Conservation (phyloP, 371 early-diverging fungal species). For the Mucor circinelloides region DNA sequence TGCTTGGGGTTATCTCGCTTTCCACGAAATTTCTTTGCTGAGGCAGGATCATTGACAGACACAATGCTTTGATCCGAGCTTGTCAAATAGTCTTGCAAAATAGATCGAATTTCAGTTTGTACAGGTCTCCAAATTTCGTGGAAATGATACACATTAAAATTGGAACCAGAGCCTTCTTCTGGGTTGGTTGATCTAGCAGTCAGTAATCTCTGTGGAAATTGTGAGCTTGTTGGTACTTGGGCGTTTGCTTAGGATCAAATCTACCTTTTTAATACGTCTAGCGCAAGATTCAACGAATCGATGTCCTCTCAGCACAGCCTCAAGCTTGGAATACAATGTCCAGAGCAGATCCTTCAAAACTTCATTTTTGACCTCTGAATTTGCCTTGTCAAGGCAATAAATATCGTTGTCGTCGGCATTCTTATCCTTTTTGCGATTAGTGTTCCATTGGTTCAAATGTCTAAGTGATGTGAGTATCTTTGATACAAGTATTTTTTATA, state of each 20-base stretch:
- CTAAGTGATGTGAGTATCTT: neutral
- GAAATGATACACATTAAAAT: slow-evolving; percentile 48
- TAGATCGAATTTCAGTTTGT: slow-evolving; percentile 71
- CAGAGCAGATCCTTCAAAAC: slow-evolving; percentile 81
- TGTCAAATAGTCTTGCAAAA: slow-evolving; percentile 75
- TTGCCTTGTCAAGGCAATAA: slow-evolving; percentile 52
- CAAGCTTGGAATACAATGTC: slow-evolving; percentile 82
- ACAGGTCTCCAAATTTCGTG: slow-evolving; percentile 71
- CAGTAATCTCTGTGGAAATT: slow-evolving; percentile 22
- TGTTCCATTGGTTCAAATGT: slow-evolving; percentile 8
- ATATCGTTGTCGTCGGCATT: slow-evolving; percentile 39
- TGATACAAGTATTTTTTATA: neutral
- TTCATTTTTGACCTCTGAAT: slow-evolving; percentile 62
- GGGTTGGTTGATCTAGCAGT: slow-evolving; percentile 10
- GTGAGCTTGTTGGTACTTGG: too few species aligned
- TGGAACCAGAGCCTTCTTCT: slow-evolving; percentile 27
- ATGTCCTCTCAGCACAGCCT: slow-evolving; percentile 83
- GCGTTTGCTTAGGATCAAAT: too few species aligned
- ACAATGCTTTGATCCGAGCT: slow-evolving; percentile 52
- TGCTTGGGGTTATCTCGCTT: slow-evolving; percentile 39
- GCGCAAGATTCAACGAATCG: slow-evolving; percentile 65
- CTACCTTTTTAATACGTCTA: slow-evolving; percentile 47
- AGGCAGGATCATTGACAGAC: slow-evolving; percentile 22
- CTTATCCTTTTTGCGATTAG: slow-evolving; percentile 15
- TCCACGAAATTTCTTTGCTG: slow-evolving; percentile 17